These are phyloP conservation scores for Barbatosphaeria neglecta DNA, from an alignment of 495 filamentous ascomycete species.

Conservation along the genomic window DNA sequence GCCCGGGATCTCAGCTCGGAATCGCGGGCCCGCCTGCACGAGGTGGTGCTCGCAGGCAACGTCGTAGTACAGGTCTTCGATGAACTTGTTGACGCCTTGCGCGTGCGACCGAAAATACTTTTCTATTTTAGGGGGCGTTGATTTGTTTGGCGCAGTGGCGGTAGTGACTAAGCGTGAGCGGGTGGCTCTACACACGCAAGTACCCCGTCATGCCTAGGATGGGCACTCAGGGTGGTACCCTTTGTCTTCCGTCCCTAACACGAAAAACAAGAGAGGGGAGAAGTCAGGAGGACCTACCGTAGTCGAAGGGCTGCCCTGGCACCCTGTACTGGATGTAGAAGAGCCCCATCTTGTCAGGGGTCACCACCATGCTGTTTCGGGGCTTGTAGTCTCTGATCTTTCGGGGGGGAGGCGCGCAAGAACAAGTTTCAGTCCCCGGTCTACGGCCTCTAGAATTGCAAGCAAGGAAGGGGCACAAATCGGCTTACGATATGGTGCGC, in stretches of 20 bases:
- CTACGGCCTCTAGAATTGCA: too few species aligned
- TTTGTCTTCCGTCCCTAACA: neutral
- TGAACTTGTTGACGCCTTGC: conserved; percentile 20
- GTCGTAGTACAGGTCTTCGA: conserved; percentile 59
- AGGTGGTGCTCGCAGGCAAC: conserved; percentile 73
- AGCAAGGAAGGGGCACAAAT: neutral
- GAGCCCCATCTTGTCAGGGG: conserved; percentile 64
- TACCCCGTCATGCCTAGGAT: too few species aligned
- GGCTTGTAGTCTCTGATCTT: conserved; percentile 76
- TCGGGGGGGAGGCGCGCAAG: too few species aligned
- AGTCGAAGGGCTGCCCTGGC: conserved; percentile 40
- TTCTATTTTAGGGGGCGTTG: too few species aligned
- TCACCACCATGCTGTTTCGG: conserved; percentile 63
- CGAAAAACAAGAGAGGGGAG: neutral
- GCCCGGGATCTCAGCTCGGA: conserved; percentile 58
- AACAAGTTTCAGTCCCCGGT: too few species aligned
- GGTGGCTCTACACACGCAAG: too few species aligned
- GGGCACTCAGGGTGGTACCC: too few species aligned
- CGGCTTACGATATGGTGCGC: conserved; percentile 63
- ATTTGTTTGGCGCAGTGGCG: neutral
- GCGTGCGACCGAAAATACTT: conserved; percentile 11
- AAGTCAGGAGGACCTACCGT: conserved; percentile 12
- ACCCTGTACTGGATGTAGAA: conserved; percentile 62
- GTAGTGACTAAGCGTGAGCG: too few species aligned
- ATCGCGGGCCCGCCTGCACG: conserved; percentile 48